Percentiles rank a stretch among this genome's conserved stretches.
phyloP scores from a whole-genome alignment of 1,284 basidiomycete species.

The Austroboletus niveus region DNA sequence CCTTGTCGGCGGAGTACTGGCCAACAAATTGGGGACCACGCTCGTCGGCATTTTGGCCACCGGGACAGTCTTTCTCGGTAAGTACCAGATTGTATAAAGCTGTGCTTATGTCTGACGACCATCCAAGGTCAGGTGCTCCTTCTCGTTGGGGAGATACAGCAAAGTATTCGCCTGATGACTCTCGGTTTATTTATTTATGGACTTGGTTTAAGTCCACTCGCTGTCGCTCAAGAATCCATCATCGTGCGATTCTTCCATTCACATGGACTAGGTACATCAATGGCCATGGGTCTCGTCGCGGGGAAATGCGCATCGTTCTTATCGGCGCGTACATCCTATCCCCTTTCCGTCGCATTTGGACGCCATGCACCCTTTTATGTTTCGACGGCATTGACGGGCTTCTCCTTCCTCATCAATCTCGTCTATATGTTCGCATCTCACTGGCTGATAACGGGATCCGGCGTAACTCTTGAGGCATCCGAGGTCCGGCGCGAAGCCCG shows the following conservation, averaged over 20 bases:
- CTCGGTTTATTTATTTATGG: constrained; percentile 76
- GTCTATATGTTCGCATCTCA: constrained; percentile 62
- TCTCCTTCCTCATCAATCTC: constrained; percentile 68
- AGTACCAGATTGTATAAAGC: constrained; percentile 9
- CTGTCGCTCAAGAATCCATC: constrained; percentile 76
- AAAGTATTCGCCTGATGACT: constrained; percentile 62
- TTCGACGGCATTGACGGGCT: constrained; percentile 57
- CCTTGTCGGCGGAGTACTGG: constrained; percentile 65
- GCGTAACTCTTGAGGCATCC: constrained; percentile 61
- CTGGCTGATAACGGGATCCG: constrained; percentile 59
- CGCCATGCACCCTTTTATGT: constrained; percentile 72
- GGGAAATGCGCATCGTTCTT: constrained; percentile 77
- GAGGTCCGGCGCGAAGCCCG: constrained; percentile 56
- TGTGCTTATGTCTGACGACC: constrained; percentile 7
- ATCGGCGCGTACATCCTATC: constrained; percentile 72
- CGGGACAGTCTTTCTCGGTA: constrained; percentile 64
- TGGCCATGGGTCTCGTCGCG: constrained; percentile 75
- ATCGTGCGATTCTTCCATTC: constrained; percentile 79
- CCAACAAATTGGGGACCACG: constrained; percentile 68
- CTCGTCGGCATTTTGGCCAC: constrained; percentile 70
- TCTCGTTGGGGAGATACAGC: constrained; percentile 58
- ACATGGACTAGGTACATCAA: constrained; percentile 73
- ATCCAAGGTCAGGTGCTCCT: constrained; percentile 57
- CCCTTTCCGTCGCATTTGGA: constrained; percentile 67
- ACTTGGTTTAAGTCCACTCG: constrained; percentile 73